Base-by-base conservation (phyloP, 2,329 filamentous ascomycete species). In the Colletotrichum lini region DNA sequence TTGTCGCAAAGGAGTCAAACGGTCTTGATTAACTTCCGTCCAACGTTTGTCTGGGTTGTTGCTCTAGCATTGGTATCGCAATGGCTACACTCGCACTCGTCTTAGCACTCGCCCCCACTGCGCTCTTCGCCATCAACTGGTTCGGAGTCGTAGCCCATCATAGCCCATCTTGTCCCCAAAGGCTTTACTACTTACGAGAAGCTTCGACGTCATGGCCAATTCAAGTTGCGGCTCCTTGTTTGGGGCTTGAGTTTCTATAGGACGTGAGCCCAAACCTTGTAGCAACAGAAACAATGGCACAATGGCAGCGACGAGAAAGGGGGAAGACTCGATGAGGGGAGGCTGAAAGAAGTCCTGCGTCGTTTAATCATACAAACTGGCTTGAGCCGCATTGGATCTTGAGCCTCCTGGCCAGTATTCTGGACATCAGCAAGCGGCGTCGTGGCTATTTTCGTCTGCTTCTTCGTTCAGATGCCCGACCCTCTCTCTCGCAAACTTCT, bases 171-270 rank as follows among this genome's bases (percentile, higher is more conserved):
- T 38, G 35, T 38, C 35, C 2, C 35, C 35, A 38, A 26, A 65
- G 35, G 16, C 60, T 45, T 45, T 50, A 23, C 47, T 68, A 16
- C 49, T 53, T 26, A 23, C n/a, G 44, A 26, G n/a, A 38, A 56
- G 49, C 63, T 50, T 57, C 47, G 40, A 72, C 61, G 60, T 70
- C 66, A 70, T 72, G 38, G 15, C 30, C 59, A 56, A 53, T 60
- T 47, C 69, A 70, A 70, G 54, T 59, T 70, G 66, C 56, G n/a
- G 49, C 42, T 45, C 21, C 44, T 30, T 45, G 70, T 70, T 66
- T 70, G 70, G 70, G 59, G 66, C 66, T 72, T 61, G 70, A 67
- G 66, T 65, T 72, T 70, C 66, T 57, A 60, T 47, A 57, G 66
- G 65, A 72, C 60, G 67, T 58, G 70, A 66, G 50, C 67, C 45